phyloP scores from a whole-genome alignment of 371 early-diverging fungal genomes.

The Fennellomyces sp. region DNA sequence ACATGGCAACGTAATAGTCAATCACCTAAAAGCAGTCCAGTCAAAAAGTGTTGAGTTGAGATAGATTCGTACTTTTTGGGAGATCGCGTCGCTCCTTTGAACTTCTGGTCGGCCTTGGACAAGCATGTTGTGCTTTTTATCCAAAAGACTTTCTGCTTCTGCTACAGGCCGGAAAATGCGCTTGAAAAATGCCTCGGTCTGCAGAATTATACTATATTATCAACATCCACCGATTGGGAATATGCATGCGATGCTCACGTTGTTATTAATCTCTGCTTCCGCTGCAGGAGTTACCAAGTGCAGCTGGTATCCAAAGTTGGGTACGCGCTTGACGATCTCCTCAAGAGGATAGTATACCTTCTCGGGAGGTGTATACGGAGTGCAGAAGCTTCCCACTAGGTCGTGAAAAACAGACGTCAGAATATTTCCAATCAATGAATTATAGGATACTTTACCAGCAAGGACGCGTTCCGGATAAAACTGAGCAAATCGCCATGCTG shows the following conservation, averaged over 20 bases:
- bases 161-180: constrained; percentile 31
- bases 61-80: constrained; percentile 19
- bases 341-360: constrained; percentile 43
- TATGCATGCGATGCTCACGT: constrained; percentile 11
- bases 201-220: not conserved
- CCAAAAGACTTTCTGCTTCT: constrained; percentile 25
- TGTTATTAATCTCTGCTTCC: constrained; percentile 42
- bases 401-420: too few relatives aligned
- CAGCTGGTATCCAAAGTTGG: constrained; percentile 64
- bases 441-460: constrained; percentile 27
- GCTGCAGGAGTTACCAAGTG: constrained; percentile 41
- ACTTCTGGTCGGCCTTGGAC: constrained; percentile 30
- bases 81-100: constrained; percentile 24
- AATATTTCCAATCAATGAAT: too few relatives aligned
- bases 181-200: constrained; percentile 33
- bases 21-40: constrained; percentile 7
- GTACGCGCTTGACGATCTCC: constrained; percentile 49
- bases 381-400: constrained; percentile 63
- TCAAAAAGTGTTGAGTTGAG: not conserved
- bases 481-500: constrained; percentile 70
- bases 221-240: not conserved
- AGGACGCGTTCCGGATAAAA: constrained; percentile 66
- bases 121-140: constrained; percentile 20
- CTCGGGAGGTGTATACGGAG: constrained; percentile 59
- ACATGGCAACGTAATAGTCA: constrained; percentile 40